Base-by-base conservation (phyloP, 2,329 filamentous ascomycete genomes). In the Paraphoma chrysanthemicola region DNA sequence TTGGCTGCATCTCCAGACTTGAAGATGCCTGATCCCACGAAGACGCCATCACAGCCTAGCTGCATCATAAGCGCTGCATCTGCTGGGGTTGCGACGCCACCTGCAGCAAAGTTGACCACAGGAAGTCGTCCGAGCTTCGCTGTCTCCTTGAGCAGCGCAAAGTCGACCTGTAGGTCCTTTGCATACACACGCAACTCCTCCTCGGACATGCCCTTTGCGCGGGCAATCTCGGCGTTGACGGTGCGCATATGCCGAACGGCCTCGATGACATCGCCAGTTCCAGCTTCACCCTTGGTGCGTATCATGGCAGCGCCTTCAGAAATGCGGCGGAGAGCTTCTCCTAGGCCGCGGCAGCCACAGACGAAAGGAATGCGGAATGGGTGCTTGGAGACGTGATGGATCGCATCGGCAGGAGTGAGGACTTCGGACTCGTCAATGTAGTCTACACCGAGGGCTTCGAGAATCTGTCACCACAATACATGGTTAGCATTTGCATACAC, bases 61-160 rank as follows among this genome's bases (percentile, higher is more conserved):
- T 98, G 94, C 95, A 99, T 99, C 94, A 99, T 92, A 81, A 99
- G 83, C 2, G 95, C 95, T 0, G 95, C 95, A 79, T 99, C 95
- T 0, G 95, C 95, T 0, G 95, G 95, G 1, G 95, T 99, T n/a
- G 95, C 95, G n/a, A 99, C 91, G 55, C 95, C 95, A n/a, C 95
- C 95, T 3, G 95, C 95, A 0, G 95, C 95, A 69, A 99, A 98
- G 84, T 98, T 98, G 63, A 99, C 95, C 0, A 98, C 94, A 2
- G 95, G 95, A 52, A 99, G 83, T 48, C 95, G 85, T 43, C 93
- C 93, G 63, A 96, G 84, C 82, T 93, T 88, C 1, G 93, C 94
- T 0, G 92, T 94, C 83, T 97, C 88, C 77, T 89, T 90, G 33
- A 99, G 85, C 59, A 99, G 83, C 8, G 87, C 86, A 56, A 88